Base-by-base conservation (phyloP, 2,329 filamentous ascomycete genomes). In the Metarhizium brunneum region DNA sequence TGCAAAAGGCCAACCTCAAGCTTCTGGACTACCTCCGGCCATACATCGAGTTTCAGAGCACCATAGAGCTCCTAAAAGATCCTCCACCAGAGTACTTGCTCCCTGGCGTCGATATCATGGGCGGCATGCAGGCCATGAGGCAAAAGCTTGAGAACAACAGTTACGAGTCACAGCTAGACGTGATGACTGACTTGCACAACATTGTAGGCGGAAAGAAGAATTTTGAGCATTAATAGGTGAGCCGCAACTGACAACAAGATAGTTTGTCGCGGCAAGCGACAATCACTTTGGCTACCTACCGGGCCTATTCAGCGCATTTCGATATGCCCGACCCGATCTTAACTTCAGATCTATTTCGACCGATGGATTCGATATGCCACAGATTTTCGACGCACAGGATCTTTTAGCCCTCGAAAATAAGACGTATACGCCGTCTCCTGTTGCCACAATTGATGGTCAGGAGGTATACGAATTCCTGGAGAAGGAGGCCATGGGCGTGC, bases 311-410 rank as follows among this genome's bases (percentile, higher is more conserved):
- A 2, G 2, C 1, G 57, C 57, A 13, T 1, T 25, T 25, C 50
- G 50, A n/a, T 16, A 52, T n/a, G 1, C 10, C 7, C 52, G 32
- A 6, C 13, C 29, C 8, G 16, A 45, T 11, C 25, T 4, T 38
- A 47, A 49, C 25, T 32, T 59, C 18, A 47, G 43, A 14, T 59
- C 59, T 13, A 36, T 60, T 13, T 60, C 57, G 2, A 47, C 62
- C 32, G 69, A 72, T 36, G 67, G 71, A 5, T 58, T 69, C n/a
- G 62, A 63, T 5, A 59, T 64, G 6, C 66, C 66, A 2, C 59
- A 64, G 43, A 16, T 59, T 54, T 42, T 48, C 56, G 13, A 32
- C 43, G 4, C 16, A 32, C 25, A 48, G 36, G 29, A 29, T 2
- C 38, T 45, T 4, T 4, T 32, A 2, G 25, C 14, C 11, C 14